Evolutionary conservation across 192 early-diverging fungal genomes (phyloP).

Genomic region (Gryganskiella cystojenkinii): DNA sequence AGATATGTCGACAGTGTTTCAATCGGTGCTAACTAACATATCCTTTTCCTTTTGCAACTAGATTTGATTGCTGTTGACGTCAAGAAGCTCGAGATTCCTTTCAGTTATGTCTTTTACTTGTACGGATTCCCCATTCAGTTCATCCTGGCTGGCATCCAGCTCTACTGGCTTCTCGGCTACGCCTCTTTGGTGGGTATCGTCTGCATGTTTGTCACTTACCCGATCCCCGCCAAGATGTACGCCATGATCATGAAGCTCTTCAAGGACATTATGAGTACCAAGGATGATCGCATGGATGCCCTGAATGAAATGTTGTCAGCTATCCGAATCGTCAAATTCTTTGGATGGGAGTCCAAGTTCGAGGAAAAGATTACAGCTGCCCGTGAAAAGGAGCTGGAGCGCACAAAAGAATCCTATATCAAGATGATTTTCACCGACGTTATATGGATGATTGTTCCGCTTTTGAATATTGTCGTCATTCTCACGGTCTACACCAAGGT

Average conservation of each 20-base stretch:
- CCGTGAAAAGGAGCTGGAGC: slow-evolving; percentile 72
- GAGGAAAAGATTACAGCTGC: slow-evolving; percentile 70
- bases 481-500: slow-evolving; percentile 70
- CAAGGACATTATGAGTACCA: slow-evolving; percentile 66
- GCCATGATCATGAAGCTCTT: slow-evolving; percentile 59
- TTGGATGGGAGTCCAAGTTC: slow-evolving; percentile 87
- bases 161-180: slow-evolving; percentile 83
- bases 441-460: slow-evolving; percentile 67
- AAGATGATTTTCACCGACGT: slow-evolving; percentile 68
- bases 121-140: slow-evolving; percentile 76
- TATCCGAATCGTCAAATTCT: slow-evolving; percentile 94
- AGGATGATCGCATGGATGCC: slow-evolving; percentile 83
- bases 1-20: not conserved
- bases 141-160: slow-evolving; percentile 70
- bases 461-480: slow-evolving; percentile 69
- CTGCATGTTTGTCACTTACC: slow-evolving; percentile 72
- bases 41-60: slow-evolving; percentile 22
- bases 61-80: slow-evolving; percentile 41
- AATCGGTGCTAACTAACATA: slow-evolving; percentile 11
- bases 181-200: slow-evolving; percentile 85
- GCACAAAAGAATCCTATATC: slow-evolving; percentile 61
- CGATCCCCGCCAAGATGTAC: slow-evolving; percentile 63
- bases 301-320: slow-evolving; percentile 83
- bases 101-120: slow-evolving; percentile 62
- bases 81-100: slow-evolving; percentile 42